These are phyloP conservation scores for Lactarius pseudohatsudake DNA, from an alignment of 768 basidiomycete genomes.

Conservation along the genomic window DNA sequence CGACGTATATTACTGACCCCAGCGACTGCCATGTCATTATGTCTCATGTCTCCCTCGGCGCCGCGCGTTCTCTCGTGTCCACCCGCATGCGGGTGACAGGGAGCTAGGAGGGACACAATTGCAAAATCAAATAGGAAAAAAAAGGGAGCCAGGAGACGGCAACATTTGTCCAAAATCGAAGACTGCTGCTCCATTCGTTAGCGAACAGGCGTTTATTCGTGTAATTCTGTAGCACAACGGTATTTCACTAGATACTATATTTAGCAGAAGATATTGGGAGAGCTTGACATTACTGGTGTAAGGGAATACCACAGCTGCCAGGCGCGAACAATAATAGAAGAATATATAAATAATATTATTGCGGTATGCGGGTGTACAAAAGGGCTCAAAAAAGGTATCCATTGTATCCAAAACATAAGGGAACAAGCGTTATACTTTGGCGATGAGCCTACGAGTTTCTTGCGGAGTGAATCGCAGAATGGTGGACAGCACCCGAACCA, in stretches of 20 bases:
- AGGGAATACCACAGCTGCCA: too few species aligned
- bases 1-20: slow-evolving; percentile 19
- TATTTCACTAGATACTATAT: background rate
- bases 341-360: slow-evolving; percentile 1
- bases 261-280: too few species aligned
- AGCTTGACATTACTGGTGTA: too few species aligned
- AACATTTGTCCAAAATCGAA: background rate
- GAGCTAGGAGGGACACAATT: slow-evolving; percentile 26
- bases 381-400: background rate
- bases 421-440: slow-evolving; percentile 61
- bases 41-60: slow-evolving; percentile 23
- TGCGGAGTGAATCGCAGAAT: slow-evolving; percentile 94
- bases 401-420: background rate
- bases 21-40: slow-evolving; percentile 3
- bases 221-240: background rate
- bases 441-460: slow-evolving; percentile 83
- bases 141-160: slow-evolving; percentile 32
- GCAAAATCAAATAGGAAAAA: background rate
- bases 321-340: background rate
- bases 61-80: slow-evolving; percentile 30
- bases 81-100: slow-evolving; percentile 33
- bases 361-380: slow-evolving; percentile 10
- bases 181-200: background rate
- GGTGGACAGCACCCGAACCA: slow-evolving; percentile 88
- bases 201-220: too few species aligned